phyloP scores from a whole-genome alignment of 306 rosid species.

The Fagus crenata region DNA sequence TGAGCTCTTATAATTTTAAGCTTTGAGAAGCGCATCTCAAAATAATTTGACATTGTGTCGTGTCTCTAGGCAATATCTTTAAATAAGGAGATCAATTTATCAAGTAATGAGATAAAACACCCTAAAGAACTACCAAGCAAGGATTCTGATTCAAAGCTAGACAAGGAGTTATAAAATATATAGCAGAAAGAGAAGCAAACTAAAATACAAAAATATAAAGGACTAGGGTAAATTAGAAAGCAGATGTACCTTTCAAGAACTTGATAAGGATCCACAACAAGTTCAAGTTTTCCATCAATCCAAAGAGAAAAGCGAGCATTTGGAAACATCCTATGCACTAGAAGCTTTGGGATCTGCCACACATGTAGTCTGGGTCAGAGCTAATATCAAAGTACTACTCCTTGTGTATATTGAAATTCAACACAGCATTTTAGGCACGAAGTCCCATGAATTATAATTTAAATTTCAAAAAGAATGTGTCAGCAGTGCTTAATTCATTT shows the following conservation, averaged over 20 bases:
- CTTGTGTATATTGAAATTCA: conserved; percentile 8
- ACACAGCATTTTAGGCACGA: not conserved
- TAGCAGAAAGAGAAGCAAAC: conserved; percentile 1
- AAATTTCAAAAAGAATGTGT: not conserved
- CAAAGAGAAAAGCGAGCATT: conserved; percentile 87
- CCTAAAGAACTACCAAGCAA: not conserved
- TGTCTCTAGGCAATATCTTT: not conserved
- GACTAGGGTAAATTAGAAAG: conserved; percentile 16
- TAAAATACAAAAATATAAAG: not conserved
- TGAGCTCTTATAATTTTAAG: not conserved
- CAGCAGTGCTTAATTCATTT: conserved; percentile 2
- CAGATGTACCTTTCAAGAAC: conserved; percentile 77
- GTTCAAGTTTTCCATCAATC: conserved; percentile 95
- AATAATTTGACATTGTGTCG: not conserved
- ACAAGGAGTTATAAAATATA: not conserved
- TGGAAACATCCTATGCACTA: conserved; percentile 87
- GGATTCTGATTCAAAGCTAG: not conserved
- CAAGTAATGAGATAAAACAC: not conserved
- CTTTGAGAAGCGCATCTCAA: not conserved
- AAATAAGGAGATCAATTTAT: not conserved
- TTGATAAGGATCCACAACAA: conserved; percentile 85
- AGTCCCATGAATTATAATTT: not conserved
- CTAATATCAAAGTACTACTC: conserved; percentile 12
- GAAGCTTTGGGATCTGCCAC: conserved; percentile 87
- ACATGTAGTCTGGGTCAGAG: conserved; percentile 32